Evolutionary conservation across 179 eudicot species (phyloP).

Genomic region (Beta lomatogona): DNA sequence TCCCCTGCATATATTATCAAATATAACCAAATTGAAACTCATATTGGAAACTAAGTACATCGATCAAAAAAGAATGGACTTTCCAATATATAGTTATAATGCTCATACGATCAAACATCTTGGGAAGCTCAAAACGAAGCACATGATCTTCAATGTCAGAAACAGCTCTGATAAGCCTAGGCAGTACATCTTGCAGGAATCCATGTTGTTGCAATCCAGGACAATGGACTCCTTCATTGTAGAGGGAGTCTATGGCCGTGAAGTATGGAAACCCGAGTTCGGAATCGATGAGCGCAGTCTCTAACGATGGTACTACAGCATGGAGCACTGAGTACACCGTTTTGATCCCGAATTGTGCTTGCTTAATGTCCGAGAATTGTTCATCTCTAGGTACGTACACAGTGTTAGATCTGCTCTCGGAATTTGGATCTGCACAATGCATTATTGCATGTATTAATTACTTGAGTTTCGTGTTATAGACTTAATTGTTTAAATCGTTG

Average conservation of each 20-base stretch:
- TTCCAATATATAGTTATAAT: too few relatives aligned
- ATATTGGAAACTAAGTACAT: neutral
- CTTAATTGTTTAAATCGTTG: too few relatives aligned
- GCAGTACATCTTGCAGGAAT: constrained; percentile 28
- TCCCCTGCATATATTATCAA: constrained; percentile 51
- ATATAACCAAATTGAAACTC: neutral
- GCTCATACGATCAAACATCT: constrained; percentile 46
- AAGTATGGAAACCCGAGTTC: constrained; percentile 60
- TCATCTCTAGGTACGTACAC: constrained; percentile 87
- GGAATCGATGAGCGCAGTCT: constrained; percentile 36
- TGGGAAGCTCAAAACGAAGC: constrained; percentile 65
- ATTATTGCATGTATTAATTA: too few relatives aligned
- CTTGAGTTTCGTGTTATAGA: too few relatives aligned
- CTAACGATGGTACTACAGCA: constrained; percentile 59
- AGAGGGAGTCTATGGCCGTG: constrained; percentile 54
- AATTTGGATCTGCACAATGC: constrained; percentile 43
- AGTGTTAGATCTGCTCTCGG: constrained; percentile 44
- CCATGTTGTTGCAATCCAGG: constrained; percentile 26
- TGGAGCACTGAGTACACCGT: constrained; percentile 52
- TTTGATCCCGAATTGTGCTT: constrained; percentile 52
- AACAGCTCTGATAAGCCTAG: constrained; percentile 46
- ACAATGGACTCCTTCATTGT: constrained; percentile 48
- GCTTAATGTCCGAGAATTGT: constrained; percentile 63
- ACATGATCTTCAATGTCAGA: constrained; percentile 27
- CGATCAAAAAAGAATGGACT: neutral